A percentile compares a stretch with the other conserved stretches of the same genome.
phyloP scores from a whole-genome alignment of 768 basidiomycete species.

The Strobilomyces echinocephalus region DNA sequence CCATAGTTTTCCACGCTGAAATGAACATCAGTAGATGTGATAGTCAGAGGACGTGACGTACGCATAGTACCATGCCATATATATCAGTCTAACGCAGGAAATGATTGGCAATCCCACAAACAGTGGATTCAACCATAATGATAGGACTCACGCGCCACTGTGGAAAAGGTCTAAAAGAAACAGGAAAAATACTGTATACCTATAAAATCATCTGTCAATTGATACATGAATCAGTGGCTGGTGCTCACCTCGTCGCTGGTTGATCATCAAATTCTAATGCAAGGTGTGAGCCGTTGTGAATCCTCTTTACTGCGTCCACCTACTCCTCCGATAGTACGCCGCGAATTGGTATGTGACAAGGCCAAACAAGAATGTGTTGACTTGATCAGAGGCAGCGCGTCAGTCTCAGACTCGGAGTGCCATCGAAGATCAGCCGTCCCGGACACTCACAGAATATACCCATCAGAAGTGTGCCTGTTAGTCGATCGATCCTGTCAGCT shows the following conservation, averaged over 20 bases:
- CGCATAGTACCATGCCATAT: not conserved
- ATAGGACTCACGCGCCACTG: not conserved
- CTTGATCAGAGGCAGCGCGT: not conserved
- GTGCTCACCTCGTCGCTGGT: not conserved
- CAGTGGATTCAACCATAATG: not conserved
- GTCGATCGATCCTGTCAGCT: not conserved
- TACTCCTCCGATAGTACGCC: not conserved
- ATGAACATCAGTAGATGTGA: not conserved
- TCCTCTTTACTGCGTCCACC: not conserved
- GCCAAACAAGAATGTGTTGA: conserved; percentile 32
- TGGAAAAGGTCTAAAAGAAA: not conserved
- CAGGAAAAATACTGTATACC: not conserved
- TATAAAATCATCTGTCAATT: not conserved
- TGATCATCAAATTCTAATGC: not conserved
- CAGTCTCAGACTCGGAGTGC: not conserved
- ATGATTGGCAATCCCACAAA: not conserved
- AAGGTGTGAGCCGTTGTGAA: not conserved
- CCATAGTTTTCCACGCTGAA: not conserved
- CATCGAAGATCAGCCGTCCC: too few species aligned
- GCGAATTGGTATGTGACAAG: conserved; percentile 13
- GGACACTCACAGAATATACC: not conserved
- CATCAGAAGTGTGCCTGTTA: not conserved
- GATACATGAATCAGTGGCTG: not conserved
- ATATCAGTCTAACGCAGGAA: not conserved
- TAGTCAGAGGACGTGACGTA: not conserved